Evolutionary conservation across 2,329 filamentous ascomycete genomes (phyloP).

Genomic region (Hymenoscyphus repandus): DNA sequence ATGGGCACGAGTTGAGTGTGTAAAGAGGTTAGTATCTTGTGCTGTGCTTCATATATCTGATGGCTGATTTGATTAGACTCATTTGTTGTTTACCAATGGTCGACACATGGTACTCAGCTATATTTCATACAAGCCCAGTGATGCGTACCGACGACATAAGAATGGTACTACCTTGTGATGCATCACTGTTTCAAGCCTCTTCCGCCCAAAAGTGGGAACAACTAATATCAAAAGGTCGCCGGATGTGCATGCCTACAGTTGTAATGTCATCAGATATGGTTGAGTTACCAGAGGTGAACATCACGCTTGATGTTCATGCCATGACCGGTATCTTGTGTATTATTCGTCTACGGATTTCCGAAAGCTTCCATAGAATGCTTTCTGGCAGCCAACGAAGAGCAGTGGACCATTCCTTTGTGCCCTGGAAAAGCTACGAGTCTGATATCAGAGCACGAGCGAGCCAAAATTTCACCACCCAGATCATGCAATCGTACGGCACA

Average conservation of each 20-base stretch:
- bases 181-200: constrained; percentile 17
- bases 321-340: constrained; percentile 36
- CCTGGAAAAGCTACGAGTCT: constrained; percentile 41
- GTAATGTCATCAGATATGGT: constrained; percentile 28
- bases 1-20: constrained; percentile 47
- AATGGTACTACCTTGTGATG: constrained; percentile 19
- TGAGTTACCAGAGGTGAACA: constrained; percentile 31
- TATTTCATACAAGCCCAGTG: constrained; percentile 18
- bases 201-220: constrained; percentile 19
- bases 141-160: constrained; percentile 16
- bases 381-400: constrained; percentile 27
- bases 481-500: constrained; percentile 37
- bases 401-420: constrained; percentile 36
- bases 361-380: constrained; percentile 39
- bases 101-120: constrained; percentile 23
- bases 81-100: constrained; percentile 20
- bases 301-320: constrained; percentile 27
- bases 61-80: constrained; percentile 10
- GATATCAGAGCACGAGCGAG: constrained; percentile 40
- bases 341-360: constrained; percentile 37
- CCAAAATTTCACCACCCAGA: constrained; percentile 33
- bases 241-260: constrained; percentile 20
- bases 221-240: constrained; percentile 21
- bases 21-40: constrained; percentile 36
- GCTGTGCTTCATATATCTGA: not conserved